A percentile compares a stretch with the other conserved stretches of the same genome.
These are phyloP conservation scores for Globisporangium alternatum DNA, from an alignment of 352 stramenopile species.

Conservation along the genomic window DNA sequence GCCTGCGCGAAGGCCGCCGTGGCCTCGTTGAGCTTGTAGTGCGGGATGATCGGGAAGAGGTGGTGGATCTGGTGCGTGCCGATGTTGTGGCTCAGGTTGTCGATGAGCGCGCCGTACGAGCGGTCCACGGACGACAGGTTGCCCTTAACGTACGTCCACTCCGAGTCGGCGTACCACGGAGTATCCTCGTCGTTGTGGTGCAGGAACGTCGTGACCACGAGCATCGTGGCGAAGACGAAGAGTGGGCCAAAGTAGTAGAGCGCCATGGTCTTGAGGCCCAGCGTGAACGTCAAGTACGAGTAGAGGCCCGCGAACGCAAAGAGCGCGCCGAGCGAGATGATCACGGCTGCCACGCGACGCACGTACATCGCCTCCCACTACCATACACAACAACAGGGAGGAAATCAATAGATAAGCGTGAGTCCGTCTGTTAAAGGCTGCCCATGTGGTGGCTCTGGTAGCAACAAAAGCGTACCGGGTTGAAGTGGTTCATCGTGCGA, in stretches of 20 bases:
- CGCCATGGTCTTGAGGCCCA: constrained; percentile 53
- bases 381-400: neutral
- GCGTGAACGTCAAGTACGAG: constrained; percentile 40
- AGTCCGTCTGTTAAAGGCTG: neutral
- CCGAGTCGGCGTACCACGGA: constrained; percentile 77
- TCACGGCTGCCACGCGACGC: constrained; percentile 53
- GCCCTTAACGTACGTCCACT: constrained; percentile 85
- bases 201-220: constrained; percentile 84
- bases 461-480: constrained; percentile 43
- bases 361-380: constrained; percentile 70
- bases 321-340: constrained; percentile 56
- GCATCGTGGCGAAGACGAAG: constrained; percentile 73
- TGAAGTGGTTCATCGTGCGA: constrained; percentile 76
- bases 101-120: constrained; percentile 71
- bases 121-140: constrained; percentile 82
- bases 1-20: constrained; percentile 58
- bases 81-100: constrained; percentile 88
- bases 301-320: constrained; percentile 34
- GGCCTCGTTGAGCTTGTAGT: constrained; percentile 77
- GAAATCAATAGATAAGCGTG: neutral
- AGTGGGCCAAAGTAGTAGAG: constrained; percentile 80
- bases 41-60: constrained; percentile 85
- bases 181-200: constrained; percentile 85
- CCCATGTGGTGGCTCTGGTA: no score
- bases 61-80: constrained; percentile 85